Evolutionary conservation across 192 early-diverging fungal species (phyloP), one percentile per base, ranked within the genome.

Genomic region (Coemansia sp.): DNA sequence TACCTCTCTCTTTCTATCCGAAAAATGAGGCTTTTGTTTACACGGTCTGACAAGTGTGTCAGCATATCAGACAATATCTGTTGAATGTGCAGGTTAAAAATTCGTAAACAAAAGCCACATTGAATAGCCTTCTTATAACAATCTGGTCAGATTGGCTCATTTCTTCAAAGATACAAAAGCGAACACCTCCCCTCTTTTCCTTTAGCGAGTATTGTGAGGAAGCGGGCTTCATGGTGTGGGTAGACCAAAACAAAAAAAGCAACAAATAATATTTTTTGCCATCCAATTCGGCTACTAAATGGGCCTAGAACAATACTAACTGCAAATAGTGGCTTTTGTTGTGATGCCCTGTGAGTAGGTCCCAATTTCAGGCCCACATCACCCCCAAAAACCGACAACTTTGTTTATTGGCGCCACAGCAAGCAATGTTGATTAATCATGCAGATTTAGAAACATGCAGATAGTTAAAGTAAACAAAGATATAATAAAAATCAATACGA

Each of bases 241-340:
- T 33, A 35, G 55, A n/a, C 17, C 55, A 58, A 58, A 58, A 58
- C 55, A 58, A 32, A 58, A 30, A 58, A 32, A n/a, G 4, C 30
- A 32, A 58, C 55, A 35, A 35, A 43, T 43, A 58, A 55, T 58
- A 10, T 58, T 37, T 58, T 33, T 58, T 33, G 55, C 55, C 14
- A 33, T 30, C 14, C 55, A 33, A 58, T 58, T 58, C 28, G 55
- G 30, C 55, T 35, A 58, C 55, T 58, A 58, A 58, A 58, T 17
- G 32, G 14, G 30, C 55, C 55, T 33, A 58, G 32, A 14, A 58
- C 55, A 58, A 58, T 53, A 53, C 26, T 14, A 53, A 49, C 23
- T 4, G 28, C 30, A 58, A 52, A 58, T 3, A 7, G 55, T 58
- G 55, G 55, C 55, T 58, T 58, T 58, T 58, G 55, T 58, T 58